phyloP scores from a whole-genome alignment of 768 basidiomycete genomes.

The Cystofilobasidium bisporidii region DNA sequence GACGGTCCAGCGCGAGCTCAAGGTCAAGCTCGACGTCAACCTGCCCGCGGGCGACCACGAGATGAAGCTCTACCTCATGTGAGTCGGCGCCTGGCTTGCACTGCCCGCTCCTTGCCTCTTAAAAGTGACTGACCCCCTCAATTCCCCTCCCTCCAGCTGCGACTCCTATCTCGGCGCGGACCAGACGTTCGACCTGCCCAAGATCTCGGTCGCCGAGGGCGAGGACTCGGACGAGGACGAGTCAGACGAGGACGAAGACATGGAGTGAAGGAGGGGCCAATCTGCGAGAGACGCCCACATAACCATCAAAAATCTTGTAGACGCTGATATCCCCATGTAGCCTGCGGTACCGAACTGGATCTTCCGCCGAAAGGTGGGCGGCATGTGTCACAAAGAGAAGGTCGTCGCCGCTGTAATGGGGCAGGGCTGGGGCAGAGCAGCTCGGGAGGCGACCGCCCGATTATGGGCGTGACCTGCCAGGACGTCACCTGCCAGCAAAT shows the following conservation, averaged over 20 bases:
- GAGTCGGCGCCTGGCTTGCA: not conserved
- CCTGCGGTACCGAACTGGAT: too few relatives aligned
- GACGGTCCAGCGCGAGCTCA: slow-evolving; percentile 58
- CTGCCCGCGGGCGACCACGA: slow-evolving; percentile 72
- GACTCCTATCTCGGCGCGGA: slow-evolving; percentile 23
- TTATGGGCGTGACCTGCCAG: too few relatives aligned
- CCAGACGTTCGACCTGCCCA: slow-evolving; percentile 24
- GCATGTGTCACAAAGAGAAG: too few relatives aligned
- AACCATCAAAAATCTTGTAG: too few relatives aligned
- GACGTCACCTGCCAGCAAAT: too few relatives aligned
- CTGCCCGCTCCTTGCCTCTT: not conserved
- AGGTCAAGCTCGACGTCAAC: slow-evolving; percentile 79
- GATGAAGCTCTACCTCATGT: slow-evolving; percentile 46
- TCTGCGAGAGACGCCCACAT: too few relatives aligned
- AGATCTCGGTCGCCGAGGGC: slow-evolving; percentile 23
- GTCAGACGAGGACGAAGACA: slow-evolving; percentile 18
- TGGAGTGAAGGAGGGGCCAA: not conserved
- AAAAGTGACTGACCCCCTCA: not conserved
- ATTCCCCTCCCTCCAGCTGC: not conserved
- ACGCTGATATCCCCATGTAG: too few relatives aligned
- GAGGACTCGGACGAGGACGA: slow-evolving; percentile 26
- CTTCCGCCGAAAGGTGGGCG: too few relatives aligned
- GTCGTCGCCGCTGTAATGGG: too few relatives aligned
- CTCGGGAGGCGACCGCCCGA: too few relatives aligned
- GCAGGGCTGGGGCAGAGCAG: too few relatives aligned